Conservation (phyloP, 2,329 filamentous ascomycete genomes). For the Exophiala xenobiotica region DNA sequence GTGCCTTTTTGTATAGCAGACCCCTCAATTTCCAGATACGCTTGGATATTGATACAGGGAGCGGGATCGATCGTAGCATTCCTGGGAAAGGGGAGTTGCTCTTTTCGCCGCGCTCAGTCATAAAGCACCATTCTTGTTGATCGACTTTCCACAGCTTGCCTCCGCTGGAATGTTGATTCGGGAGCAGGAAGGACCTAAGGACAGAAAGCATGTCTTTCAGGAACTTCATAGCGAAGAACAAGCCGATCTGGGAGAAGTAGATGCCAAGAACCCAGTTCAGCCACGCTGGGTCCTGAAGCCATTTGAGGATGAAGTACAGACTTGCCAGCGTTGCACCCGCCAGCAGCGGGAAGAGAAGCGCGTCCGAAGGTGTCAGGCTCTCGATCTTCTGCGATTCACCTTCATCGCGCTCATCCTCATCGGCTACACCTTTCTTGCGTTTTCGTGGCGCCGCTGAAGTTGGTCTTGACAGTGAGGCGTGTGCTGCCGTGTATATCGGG, state of each 20-base stretch:
- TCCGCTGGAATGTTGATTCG: constrained; percentile 61
- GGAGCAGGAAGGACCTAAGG: constrained; percentile 67
- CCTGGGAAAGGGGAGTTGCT: constrained; percentile 53
- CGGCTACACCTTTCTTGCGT: constrained; percentile 41
- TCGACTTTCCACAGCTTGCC: constrained; percentile 51
- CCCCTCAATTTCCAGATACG: constrained; percentile 53
- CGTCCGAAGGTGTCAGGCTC: constrained; percentile 72
- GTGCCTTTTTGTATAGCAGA: constrained; percentile 51
- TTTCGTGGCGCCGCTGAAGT: constrained; percentile 68
- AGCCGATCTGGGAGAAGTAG: constrained; percentile 78
- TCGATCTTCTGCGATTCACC: constrained; percentile 61
- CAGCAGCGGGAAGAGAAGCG: constrained; percentile 77
- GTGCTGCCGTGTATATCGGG: constrained; percentile 80
- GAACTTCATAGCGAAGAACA: constrained; percentile 73
- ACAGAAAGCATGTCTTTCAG: constrained; percentile 70
- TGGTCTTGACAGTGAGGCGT: constrained; percentile 81
- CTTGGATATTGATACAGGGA: constrained; percentile 39
- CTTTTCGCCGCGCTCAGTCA: constrained; percentile 20
- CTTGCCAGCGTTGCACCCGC: constrained; percentile 70
- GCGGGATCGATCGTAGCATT: constrained; percentile 46
- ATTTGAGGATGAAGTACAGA: constrained; percentile 87
- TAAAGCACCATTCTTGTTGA: constrained; percentile 36
- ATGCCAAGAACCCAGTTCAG: constrained; percentile 79
- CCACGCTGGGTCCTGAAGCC: constrained; percentile 75
- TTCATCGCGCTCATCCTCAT: constrained; percentile 57